These are phyloP conservation scores for Mycoemilia scoparia DNA, from an alignment of 192 early-diverging fungal genomes.

Conservation along the genomic window DNA sequence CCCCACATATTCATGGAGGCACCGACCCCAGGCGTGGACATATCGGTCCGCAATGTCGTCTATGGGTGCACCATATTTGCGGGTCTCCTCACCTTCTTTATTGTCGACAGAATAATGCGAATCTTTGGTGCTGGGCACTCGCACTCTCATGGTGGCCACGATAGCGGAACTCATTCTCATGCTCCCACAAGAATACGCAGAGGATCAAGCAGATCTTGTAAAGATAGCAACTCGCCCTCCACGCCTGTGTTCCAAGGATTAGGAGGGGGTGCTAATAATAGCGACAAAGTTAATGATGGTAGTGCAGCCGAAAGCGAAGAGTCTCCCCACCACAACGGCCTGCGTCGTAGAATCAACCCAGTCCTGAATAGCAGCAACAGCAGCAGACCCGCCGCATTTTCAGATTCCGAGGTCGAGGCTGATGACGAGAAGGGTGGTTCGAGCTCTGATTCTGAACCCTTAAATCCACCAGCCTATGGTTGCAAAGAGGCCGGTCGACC, in stretches of 20 bases:
- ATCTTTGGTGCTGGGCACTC: conserved; percentile 43
- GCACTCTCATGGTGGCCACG: conserved; percentile 29
- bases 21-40: conserved; percentile 13
- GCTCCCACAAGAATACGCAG: no score
- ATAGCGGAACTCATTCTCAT: conserved; percentile 12
- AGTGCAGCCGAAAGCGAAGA: conserved; percentile 10
- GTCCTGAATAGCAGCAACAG: conserved; percentile 17
- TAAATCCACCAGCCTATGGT: conserved; percentile 6
- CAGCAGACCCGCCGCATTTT: conserved; percentile 1
- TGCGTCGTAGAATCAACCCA: conserved; percentile 7
- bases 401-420: conserved; percentile 18
- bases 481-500: conserved; percentile 5
- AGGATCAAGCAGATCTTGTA: no score
- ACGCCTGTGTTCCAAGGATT: no score
- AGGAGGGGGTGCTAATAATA: no score
- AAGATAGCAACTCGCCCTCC: no score
- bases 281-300: no score
- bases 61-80: conserved; percentile 58
- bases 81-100: conserved; percentile 57
- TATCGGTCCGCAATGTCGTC: conserved; percentile 33
- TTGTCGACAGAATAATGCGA: conserved; percentile 74
- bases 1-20: conserved; percentile 55
- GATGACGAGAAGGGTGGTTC: conserved; percentile 17
- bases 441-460: conserved; percentile 10
- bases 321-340: conserved; percentile 12